Conservation (phyloP, 2,329 filamentous ascomycete genomes). For the Chaetomium sp. region DNA sequence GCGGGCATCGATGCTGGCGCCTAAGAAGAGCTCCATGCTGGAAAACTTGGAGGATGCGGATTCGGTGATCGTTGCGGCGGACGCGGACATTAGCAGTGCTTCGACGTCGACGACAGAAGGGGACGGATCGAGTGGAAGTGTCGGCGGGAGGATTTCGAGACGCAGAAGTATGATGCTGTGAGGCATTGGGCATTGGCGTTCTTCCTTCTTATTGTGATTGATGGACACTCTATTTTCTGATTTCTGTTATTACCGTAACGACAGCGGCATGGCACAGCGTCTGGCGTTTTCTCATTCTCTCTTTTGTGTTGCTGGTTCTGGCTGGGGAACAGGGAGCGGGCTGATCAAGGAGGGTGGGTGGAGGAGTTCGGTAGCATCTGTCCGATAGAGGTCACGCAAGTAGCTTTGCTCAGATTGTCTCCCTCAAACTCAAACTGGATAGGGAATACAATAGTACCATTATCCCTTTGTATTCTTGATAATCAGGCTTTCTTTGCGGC, state of each 20-base stretch:
- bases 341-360: not conserved
- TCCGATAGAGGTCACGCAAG: too few species aligned
- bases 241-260: not conserved
- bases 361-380: not conserved
- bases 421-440: too few species aligned
- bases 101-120: not conserved
- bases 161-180: slow-evolving; percentile 56
- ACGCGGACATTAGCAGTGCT: slow-evolving; percentile 21
- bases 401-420: too few species aligned
- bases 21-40: slow-evolving; percentile 27
- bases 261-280: slow-evolving; percentile 1
- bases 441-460: too few species aligned
- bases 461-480: too few species aligned
- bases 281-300: slow-evolving; percentile 1
- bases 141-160: slow-evolving; percentile 31
- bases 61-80: slow-evolving; percentile 19
- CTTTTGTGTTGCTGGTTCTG: not conserved
- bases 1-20: slow-evolving; percentile 37
- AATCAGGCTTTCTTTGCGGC: too few species aligned
- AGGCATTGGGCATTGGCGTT: slow-evolving; percentile 17
- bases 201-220: not conserved
- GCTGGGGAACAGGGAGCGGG: not conserved
- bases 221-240: not conserved
- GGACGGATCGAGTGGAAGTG: too few species aligned
- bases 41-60: slow-evolving; percentile 16